These are phyloP conservation scores for Trifolium pratense DNA, from an alignment of 306 rosid species.

Conservation along the genomic window DNA sequence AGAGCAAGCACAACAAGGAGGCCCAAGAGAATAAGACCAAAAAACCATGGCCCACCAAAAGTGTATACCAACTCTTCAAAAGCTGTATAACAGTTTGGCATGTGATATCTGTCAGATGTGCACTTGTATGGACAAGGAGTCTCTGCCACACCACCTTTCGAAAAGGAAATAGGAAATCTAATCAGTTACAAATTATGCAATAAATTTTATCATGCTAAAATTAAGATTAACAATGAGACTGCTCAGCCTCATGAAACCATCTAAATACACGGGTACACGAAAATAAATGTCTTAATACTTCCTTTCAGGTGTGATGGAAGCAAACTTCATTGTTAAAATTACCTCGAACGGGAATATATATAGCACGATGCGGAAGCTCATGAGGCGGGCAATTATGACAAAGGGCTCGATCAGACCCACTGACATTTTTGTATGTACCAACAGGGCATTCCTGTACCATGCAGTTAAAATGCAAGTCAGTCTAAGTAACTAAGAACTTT, in stretches of 20 bases:
- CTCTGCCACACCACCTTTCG: slow-evolving; percentile 85
- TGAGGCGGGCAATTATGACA: slow-evolving; percentile 67
- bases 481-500: slow-evolving; percentile 18
- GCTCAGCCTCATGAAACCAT: slow-evolving; percentile 18
- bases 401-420: slow-evolving; percentile 78
- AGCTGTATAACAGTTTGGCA: slow-evolving; percentile 93
- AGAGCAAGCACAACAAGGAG: slow-evolving; percentile 80
- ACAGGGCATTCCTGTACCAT: slow-evolving; percentile 89
- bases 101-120: slow-evolving; percentile 89
- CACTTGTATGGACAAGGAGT: slow-evolving; percentile 91
- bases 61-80: slow-evolving; percentile 96
- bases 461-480: slow-evolving; percentile 39
- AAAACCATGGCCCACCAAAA: slow-evolving; percentile 97
- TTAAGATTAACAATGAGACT: slow-evolving; percentile 17
- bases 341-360: slow-evolving; percentile 78
- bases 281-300: slow-evolving; percentile 30
- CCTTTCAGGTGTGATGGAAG: slow-evolving; percentile 32
- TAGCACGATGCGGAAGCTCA: slow-evolving; percentile 84
- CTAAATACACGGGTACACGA: slow-evolving; percentile 10
- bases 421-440: slow-evolving; percentile 83
- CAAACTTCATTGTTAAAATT: slow-evolving; percentile 35
- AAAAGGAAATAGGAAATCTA: slow-evolving; percentile 37
- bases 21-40: slow-evolving; percentile 72
- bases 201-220: slow-evolving; percentile 30
- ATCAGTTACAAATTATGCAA: slow-evolving; percentile 33